These are phyloP conservation scores for Rhizodiscina lignyota DNA, from an alignment of 495 filamentous ascomycete species.

Conservation along the genomic window DNA sequence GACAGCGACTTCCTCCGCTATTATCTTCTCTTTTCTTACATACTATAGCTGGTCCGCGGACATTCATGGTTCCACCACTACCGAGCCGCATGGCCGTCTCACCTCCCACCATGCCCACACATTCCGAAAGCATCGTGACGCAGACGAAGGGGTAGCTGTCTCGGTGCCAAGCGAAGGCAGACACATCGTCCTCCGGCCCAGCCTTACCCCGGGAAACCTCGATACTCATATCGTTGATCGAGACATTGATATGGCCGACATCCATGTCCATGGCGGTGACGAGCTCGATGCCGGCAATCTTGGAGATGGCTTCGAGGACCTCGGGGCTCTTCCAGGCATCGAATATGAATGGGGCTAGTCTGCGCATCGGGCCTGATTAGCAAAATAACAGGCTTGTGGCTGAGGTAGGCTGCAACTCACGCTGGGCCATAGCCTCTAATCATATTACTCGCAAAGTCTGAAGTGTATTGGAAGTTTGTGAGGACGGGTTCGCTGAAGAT, in stretches of 20 bases:
- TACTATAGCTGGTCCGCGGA: constrained; percentile 51
- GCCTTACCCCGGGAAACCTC: constrained; percentile 30
- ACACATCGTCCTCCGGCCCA: constrained; percentile 46
- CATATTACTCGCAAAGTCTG: constrained; percentile 47
- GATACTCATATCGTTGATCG: constrained; percentile 36
- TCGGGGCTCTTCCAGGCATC: constrained; percentile 53
- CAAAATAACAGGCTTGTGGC: constrained; percentile 1
- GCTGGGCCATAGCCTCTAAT: constrained; percentile 51
- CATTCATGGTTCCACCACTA: constrained; percentile 45
- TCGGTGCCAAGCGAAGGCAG: constrained; percentile 55
- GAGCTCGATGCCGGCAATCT: constrained; percentile 58
- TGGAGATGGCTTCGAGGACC: constrained; percentile 45
- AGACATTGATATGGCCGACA: constrained; percentile 58
- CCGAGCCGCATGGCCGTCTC: constrained; percentile 53
- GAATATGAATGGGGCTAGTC: constrained; percentile 49
- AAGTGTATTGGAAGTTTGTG: constrained; percentile 45
- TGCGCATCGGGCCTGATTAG: too few relatives aligned
- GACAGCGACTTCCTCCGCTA: too few relatives aligned
- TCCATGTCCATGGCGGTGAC: constrained; percentile 57
- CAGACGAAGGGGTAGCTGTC: constrained; percentile 68
- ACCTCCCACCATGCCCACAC: constrained; percentile 50
- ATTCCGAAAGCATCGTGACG: constrained; percentile 60
- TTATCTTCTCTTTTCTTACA: too few relatives aligned
- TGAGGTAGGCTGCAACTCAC: constrained; percentile 26
- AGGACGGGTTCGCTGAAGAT: constrained; percentile 45